Percentiles rank a stretch among this genome's conserved stretches.
Conservation (phyloP, 371 early-diverging fungal genomes). For the Zancudomyces culisetae region DNA sequence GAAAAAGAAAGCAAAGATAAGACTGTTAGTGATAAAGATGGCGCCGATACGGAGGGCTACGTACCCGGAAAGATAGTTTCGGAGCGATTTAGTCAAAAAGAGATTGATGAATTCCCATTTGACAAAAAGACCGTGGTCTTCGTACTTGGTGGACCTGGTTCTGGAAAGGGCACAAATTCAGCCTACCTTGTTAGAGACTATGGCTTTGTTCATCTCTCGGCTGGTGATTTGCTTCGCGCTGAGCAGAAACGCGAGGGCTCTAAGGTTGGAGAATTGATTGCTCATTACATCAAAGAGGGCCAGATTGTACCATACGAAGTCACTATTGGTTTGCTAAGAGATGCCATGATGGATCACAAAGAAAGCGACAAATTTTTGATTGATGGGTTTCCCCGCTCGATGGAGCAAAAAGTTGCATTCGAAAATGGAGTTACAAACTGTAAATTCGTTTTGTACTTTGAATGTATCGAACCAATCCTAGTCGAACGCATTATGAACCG, state of each 20-base stretch:
- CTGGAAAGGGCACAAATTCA: conserved; percentile 92
- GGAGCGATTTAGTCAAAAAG: conserved; percentile 3
- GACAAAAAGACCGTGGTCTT: conserved; percentile 33
- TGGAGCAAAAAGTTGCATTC: conserved; percentile 86
- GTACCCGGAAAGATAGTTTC: not conserved
- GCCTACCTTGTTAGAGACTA: conserved; percentile 66
- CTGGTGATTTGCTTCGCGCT: conserved; percentile 86
- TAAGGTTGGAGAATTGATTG: conserved; percentile 73
- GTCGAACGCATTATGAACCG: conserved; percentile 67
- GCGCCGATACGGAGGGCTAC: not conserved
- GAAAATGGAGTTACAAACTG: conserved; percentile 53
- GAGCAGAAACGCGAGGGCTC: conserved; percentile 75
- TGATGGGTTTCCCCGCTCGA: conserved; percentile 89
- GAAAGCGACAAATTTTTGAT: conserved; percentile 62
- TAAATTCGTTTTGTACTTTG: conserved; percentile 59
- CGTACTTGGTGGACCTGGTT: conserved; percentile 71
- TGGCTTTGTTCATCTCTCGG: conserved; percentile 86
- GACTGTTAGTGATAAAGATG: not conserved
- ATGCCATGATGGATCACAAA: conserved; percentile 57
- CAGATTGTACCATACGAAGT: conserved; percentile 89
- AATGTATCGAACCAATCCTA: conserved; percentile 81
- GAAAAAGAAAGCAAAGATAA: not conserved
- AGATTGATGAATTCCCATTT: conserved; percentile 15
- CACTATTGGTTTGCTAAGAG: conserved; percentile 71
- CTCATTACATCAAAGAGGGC: conserved; percentile 76